Evolutionary conservation across 164 flowering plant species (phyloP).

Genomic region (Sedum album): DNA sequence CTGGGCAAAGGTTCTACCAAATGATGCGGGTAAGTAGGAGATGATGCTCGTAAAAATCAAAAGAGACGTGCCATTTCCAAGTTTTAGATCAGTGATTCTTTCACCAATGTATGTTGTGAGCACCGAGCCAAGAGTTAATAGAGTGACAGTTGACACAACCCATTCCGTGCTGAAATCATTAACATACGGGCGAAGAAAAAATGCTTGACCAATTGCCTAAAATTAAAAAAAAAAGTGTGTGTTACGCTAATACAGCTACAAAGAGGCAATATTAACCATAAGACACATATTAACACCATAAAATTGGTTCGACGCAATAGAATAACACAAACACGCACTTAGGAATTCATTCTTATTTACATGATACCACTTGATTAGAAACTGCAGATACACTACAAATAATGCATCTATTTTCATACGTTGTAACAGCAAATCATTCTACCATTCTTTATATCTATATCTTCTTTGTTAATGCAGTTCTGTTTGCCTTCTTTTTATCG

Average conservation of each 20-base stretch:
- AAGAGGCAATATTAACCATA: not conserved
- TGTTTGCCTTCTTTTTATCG: too few relatives aligned
- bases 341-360: too few relatives aligned
- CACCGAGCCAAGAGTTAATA: conserved; percentile 85
- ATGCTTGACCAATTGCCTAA: conserved; percentile 98
- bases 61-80: conserved; percentile 97
- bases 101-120: conserved; percentile 92
- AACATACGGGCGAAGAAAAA: conserved; percentile 89
- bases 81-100: conserved; percentile 84
- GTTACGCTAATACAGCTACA: not conserved
- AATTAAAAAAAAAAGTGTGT: conserved; percentile 12
- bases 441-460: too few relatives aligned
- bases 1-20: conserved; percentile 81
- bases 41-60: conserved; percentile 92
- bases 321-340: too few relatives aligned
- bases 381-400: too few relatives aligned
- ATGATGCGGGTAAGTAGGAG: conserved; percentile 96
- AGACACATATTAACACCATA: too few relatives aligned
- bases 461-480: too few relatives aligned
- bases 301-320: too few relatives aligned
- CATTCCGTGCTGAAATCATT: conserved; percentile 87
- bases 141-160: conserved; percentile 71
- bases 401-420: too few relatives aligned
- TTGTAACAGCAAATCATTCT: too few relatives aligned
- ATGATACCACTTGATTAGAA: too few relatives aligned